Evolutionary conservation across 2,329 filamentous ascomycete species (phyloP).

Genomic region (Penicillium olsonii): DNA sequence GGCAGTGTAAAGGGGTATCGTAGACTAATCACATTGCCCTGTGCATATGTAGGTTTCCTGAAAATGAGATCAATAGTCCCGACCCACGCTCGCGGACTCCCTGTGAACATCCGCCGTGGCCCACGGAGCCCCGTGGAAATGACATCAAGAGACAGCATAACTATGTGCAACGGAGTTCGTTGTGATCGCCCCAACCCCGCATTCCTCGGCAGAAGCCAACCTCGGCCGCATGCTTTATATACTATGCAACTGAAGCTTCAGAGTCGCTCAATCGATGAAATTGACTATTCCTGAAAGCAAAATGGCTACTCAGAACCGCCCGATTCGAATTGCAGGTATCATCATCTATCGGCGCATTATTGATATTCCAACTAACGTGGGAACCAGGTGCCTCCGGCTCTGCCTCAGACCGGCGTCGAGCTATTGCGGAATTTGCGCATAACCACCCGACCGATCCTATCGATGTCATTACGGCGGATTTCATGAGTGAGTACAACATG

Average conservation of each 20-base stretch:
- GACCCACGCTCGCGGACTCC: not conserved
- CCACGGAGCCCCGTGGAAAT: not conserved
- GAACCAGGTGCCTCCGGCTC: conserved; percentile 45
- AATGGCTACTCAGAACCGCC: conserved; percentile 22
- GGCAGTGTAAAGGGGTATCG: no score
- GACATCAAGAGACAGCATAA: not conserved
- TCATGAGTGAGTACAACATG: conserved; percentile 57
- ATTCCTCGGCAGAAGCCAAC: conserved; percentile 8
- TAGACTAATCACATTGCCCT: no score
- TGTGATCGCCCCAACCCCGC: not conserved
- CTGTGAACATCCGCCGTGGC: no score
- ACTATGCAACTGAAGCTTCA: not conserved
- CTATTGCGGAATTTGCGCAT: conserved; percentile 45
- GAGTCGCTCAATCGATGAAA: no score
- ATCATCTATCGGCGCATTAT: not conserved
- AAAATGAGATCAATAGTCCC: not conserved
- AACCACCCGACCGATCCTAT: conserved; percentile 43
- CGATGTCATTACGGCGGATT: conserved; percentile 51
- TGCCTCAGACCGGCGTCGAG: conserved; percentile 49
- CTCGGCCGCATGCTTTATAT: not conserved
- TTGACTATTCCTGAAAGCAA: no score
- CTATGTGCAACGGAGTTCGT: no score
- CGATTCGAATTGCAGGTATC: conserved; percentile 26
- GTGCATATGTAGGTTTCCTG: no score
- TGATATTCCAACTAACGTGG: not conserved